Percentiles rank a stretch among this genome's conserved stretches.
These are phyloP conservation scores for Torrubiellomyces zombiae DNA, from an alignment of 2,329 filamentous ascomycete genomes.

Conservation along the genomic window DNA sequence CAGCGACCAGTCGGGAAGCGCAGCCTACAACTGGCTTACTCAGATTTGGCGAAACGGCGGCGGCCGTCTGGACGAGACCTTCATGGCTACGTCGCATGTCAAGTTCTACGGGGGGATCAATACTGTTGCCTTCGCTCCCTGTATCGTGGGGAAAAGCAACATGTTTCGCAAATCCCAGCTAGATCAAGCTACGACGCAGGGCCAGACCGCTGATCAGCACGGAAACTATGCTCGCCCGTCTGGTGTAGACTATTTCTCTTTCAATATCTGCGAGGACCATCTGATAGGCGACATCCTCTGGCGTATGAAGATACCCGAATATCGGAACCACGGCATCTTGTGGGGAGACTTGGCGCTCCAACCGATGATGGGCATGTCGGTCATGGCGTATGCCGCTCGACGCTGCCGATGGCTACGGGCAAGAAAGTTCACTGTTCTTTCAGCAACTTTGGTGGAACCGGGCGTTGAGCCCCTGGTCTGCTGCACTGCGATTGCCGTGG, in stretches of 20 bases:
- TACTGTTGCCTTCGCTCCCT: slow-evolving; percentile 76
- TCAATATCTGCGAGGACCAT: slow-evolving; percentile 96
- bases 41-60: slow-evolving; percentile 37
- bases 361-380: slow-evolving; percentile 68
- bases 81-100: slow-evolving; percentile 82
- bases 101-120: slow-evolving; percentile 99
- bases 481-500: slow-evolving; percentile 64
- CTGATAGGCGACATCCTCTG: slow-evolving; percentile 85
- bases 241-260: slow-evolving; percentile 84
- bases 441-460: slow-evolving; percentile 82
- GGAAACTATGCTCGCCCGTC: slow-evolving; percentile 26
- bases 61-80: slow-evolving; percentile 81
- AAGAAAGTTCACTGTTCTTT: slow-evolving; percentile 80
- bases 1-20: slow-evolving; percentile 10
- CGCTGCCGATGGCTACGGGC: slow-evolving; percentile 83
- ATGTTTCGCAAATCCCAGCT: slow-evolving; percentile 95
- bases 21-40: slow-evolving; percentile 9
- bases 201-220: slow-evolving; percentile 25
- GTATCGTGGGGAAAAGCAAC: slow-evolving; percentile 91
- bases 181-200: slow-evolving; percentile 47
- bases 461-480: slow-evolving; percentile 81
- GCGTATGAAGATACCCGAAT: slow-evolving; percentile 47
- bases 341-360: slow-evolving; percentile 81
- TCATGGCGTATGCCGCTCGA: slow-evolving; percentile 61
- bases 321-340: slow-evolving; percentile 66